Evolutionary conservation across 306 rosid species (phyloP).

Genomic region (Vigna trinervia): DNA sequence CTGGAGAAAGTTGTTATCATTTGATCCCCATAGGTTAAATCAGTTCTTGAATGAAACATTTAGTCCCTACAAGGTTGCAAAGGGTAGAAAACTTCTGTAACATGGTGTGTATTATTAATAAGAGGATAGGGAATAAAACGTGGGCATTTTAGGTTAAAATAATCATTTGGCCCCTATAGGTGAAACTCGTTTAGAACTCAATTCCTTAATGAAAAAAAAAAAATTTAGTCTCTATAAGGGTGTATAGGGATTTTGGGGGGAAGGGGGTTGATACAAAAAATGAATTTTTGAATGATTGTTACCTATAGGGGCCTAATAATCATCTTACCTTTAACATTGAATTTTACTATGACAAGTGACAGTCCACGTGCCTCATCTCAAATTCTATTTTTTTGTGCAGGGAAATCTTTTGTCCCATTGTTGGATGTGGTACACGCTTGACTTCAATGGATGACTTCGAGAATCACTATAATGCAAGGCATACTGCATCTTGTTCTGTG

Average conservation of each 20-base stretch:
- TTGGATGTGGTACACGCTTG: slow-evolving; percentile 78
- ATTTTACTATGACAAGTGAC: background rate
- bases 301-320: background rate
- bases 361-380: slow-evolving; percentile 23
- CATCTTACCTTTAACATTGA: background rate
- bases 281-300: background rate
- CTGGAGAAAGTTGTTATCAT: background rate
- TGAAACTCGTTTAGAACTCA: too few species aligned
- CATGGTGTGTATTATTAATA: background rate
- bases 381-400: slow-evolving; percentile 50
- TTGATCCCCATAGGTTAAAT: background rate
- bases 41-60: background rate
- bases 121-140: background rate
- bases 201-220: too few species aligned
- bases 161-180: too few species aligned
- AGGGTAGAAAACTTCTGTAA: background rate
- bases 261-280: background rate
- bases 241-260: too few species aligned
- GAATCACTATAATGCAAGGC: slow-evolving; percentile 89
- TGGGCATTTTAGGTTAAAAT: background rate
- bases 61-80: background rate
- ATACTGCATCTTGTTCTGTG: slow-evolving; percentile 83
- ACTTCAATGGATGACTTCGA: slow-evolving; percentile 81
- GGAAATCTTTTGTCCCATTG: slow-evolving; percentile 81
- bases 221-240: background rate